phyloP scores from a whole-genome alignment of 805 yeast genomes.

The Kluyveromyces wickerhamii region DNA sequence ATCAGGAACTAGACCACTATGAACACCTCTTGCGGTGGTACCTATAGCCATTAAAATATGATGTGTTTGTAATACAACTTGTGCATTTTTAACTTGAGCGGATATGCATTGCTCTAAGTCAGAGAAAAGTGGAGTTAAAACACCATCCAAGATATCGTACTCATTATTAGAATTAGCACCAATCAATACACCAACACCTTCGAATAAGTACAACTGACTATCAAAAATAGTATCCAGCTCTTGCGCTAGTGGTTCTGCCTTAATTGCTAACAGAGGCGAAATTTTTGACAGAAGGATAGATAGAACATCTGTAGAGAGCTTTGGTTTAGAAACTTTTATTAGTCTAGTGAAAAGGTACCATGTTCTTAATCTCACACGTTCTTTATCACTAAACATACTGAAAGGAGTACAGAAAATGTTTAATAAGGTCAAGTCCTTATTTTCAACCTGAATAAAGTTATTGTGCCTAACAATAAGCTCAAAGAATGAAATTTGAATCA shows the following conservation, averaged over 20 bases:
- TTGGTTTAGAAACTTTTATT: constrained; percentile 66
- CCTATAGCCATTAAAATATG: constrained; percentile 86
- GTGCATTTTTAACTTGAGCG: constrained; percentile 34
- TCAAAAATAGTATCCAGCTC: constrained; percentile 58
- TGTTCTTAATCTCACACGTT: constrained; percentile 71
- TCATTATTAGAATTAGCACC: constrained; percentile 38
- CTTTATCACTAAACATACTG: constrained; percentile 71
- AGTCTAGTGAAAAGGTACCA: constrained; percentile 89
- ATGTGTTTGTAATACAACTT: constrained; percentile 64
- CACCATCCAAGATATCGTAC: constrained; percentile 46
- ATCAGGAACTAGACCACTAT: constrained; percentile 36
- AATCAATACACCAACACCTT: constrained; percentile 74
- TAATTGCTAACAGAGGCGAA: constrained; percentile 51
- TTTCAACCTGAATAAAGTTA: constrained; percentile 36
- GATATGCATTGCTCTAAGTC: constrained; percentile 61
- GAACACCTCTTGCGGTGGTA: constrained; percentile 81
- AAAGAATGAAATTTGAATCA: constrained; percentile 72
- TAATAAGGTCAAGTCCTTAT: constrained; percentile 49
- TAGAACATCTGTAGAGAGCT: constrained; percentile 41
- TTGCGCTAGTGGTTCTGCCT: constrained; percentile 31
- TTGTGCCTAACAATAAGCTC: constrained; percentile 80
- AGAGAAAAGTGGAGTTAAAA: constrained; percentile 68
- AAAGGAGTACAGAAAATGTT: constrained; percentile 71
- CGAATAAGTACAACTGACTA: constrained; percentile 75
- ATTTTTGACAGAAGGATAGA: constrained; percentile 57